Base-by-base conservation (phyloP, 1,139 yeast genomes). In the Pichia sp. region DNA sequence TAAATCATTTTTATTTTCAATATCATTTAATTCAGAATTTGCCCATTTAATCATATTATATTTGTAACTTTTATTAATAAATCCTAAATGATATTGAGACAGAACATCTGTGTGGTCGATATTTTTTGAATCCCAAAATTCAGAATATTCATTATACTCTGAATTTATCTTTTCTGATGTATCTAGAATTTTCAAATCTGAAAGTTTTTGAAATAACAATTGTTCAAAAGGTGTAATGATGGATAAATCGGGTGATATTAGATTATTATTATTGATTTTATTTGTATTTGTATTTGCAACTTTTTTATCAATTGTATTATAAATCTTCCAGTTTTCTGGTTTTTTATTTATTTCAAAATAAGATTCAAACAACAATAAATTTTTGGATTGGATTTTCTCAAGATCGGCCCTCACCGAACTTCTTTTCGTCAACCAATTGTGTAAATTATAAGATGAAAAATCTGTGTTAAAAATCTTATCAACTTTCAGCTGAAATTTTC, bases 181-280 rank as follows among this genome's bases (percentile, higher is more conserved):
- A 33, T 48, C 41, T 7, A 48, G 28, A 7, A 48, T 24, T 26
- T 28, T 37, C 22, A 50, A 25, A 1, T 41, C 31, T 4, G 44
- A 34, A 12, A 50, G 11, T 20, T 45, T 41, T 5, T 41, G 11
- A 12, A 47, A 47, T 2, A 51, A 5, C 3, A 6, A 8, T 9
- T 26, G 10, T 30, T 51, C 54, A 43, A 46, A 51, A 6, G 16
- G 35, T 16, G 51, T 45, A 10, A 43, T 32, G 22, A 23, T 29
- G 9, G 43, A 41, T 27, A 42, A 41, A 37, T 42, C 42, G 5
- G 47, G 39, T 6, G 41, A 42, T 11, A 38, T 34, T 16, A 45
- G 25, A 23, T 23, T n/a, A 12, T 16, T 16, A 11, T 16, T 25
- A 16, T 24, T 10, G 10, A 26, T n/a, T 2, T 10, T n/a, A 28